Evolutionary conservation across 208 protist genomes (phyloP), one percentile per base, ranked within the genome.

Genomic region (Kentomonas sorsogonicus): DNA sequence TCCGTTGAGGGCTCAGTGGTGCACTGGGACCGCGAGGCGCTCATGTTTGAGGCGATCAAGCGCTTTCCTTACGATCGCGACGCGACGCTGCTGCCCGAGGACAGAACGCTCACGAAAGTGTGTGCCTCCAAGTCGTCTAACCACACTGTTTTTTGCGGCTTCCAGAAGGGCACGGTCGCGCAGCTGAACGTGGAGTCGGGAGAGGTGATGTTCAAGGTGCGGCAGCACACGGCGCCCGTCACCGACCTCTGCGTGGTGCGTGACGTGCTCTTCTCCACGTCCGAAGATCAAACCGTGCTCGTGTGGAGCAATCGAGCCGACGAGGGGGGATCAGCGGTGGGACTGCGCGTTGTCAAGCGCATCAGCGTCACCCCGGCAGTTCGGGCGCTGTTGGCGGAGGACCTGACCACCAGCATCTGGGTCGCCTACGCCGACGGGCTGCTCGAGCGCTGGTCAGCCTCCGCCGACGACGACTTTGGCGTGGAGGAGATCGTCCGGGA

Each of bases 391-490:
- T 64, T 87, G n/a, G 39, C 71, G 13, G 77, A 91, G 56, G 41
- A 51, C 23, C 50, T 59, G 36, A 85, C 83, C 0, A 52, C 58
- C n/a, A 90, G 83, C 52, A 22, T 94, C 5, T 94, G 79, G 77
- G 81, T 92, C 7, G 79, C 77, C 30, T 94, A 89, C 60, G 59
- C 59, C 1, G 79, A 91, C 44, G 88, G 88, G 3, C 51, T 92
- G 3, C 51, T 94, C 41, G 84, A 94, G 60, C 71, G 83, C 18
- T 94, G 88, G 85, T 91, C 83, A 39, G 83, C 84, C 31, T 81
- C 87, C 66, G 55, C 73, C 0, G 79, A 91, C 50, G 88, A 94
- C 74, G 82, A 89, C 61, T 94, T 89, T 63, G 83, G 79, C 34
- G 77, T 92, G 5, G 84, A 94, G 58, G 80, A 92, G 47, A 70